phyloP scores from a whole-genome alignment of 495 filamentous ascomycete species.

The Penicillium arizonense region DNA sequence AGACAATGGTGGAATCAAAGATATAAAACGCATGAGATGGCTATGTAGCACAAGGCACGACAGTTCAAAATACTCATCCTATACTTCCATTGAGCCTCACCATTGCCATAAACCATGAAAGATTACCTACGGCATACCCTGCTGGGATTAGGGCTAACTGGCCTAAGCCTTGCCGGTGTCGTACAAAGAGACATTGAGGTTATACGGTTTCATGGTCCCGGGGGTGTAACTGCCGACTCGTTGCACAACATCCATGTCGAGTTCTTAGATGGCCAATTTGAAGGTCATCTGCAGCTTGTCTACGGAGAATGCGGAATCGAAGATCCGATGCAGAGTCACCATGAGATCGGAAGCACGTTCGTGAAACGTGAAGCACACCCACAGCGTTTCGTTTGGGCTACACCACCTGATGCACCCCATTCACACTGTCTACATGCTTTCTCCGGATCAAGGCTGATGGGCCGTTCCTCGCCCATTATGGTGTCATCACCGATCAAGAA shows the following conservation, averaged over 20 bases:
- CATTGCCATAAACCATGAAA: slow-evolving; percentile 1
- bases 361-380: slow-evolving; percentile 29
- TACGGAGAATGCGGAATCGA: slow-evolving; percentile 30
- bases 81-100: neutral
- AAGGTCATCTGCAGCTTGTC: slow-evolving; percentile 27
- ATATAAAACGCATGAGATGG: neutral
- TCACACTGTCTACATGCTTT: slow-evolving; percentile 34
- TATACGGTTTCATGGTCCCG: slow-evolving; percentile 12
- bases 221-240: slow-evolving; percentile 25
- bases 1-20: neutral
- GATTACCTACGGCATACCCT: slow-evolving; percentile 6
- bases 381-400: slow-evolving; percentile 33
- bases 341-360: slow-evolving; percentile 25
- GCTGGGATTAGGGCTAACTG: slow-evolving; percentile 10
- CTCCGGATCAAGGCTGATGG: slow-evolving; percentile 18
- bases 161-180: slow-evolving; percentile 9
- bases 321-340: slow-evolving; percentile 18
- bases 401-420: slow-evolving; percentile 28
- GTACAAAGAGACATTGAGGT: slow-evolving; percentile 12
- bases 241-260: slow-evolving; percentile 34
- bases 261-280: slow-evolving; percentile 22
- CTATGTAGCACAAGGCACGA: neutral
- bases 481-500: slow-evolving; percentile 15
- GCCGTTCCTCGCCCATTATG: slow-evolving; percentile 23
- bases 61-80: neutral